A percentile compares a stretch with the other conserved stretches of the same genome.
These are phyloP conservation scores for Pterula multifida DNA, from an alignment of 1,284 basidiomycete genomes.

Conservation along the genomic window DNA sequence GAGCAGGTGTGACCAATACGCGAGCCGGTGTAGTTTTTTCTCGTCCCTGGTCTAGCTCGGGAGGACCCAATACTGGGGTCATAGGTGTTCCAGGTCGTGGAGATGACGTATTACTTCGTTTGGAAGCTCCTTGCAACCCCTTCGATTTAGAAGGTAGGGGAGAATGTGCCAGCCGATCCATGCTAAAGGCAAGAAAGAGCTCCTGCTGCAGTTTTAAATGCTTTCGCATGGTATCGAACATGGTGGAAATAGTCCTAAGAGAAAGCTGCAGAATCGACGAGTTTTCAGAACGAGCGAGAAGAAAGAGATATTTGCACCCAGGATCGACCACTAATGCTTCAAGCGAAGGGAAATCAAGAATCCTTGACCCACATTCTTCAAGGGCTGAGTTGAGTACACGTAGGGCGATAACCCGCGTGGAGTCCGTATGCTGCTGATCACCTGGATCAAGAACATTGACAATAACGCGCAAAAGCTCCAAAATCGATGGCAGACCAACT, in stretches of 20 bases:
- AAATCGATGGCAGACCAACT: conserved; percentile 87
- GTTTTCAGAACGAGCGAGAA: conserved; percentile 86
- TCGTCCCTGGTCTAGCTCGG: conserved; percentile 37
- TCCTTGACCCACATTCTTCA: conserved; percentile 69
- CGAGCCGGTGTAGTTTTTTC: conserved; percentile 39
- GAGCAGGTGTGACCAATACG: conserved; percentile 61
- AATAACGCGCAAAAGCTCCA: conserved; percentile 89
- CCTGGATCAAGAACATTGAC: conserved; percentile 92
- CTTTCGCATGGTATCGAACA: conserved; percentile 81
- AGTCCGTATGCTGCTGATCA: conserved; percentile 92
- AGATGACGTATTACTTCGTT: conserved; percentile 22
- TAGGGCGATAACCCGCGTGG: conserved; percentile 85
- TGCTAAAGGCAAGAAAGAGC: conserved; percentile 86
- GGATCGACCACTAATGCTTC: conserved; percentile 70
- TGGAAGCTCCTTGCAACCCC: conserved; percentile 13
- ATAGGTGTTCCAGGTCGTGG: conserved; percentile 50
- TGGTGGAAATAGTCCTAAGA: conserved; percentile 77
- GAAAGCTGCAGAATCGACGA: conserved; percentile 68
- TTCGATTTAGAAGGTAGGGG: conserved; percentile 17
- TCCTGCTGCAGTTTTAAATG: conserved; percentile 96
- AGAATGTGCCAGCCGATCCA: conserved; percentile 76
- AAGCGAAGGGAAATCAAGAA: conserved; percentile 69
- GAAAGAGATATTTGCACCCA: conserved; percentile 94
- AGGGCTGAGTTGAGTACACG: conserved; percentile 85
- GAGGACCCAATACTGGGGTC: conserved; percentile 32